phyloP scores from a whole-genome alignment of 2,329 filamentous ascomycete genomes.

The Exophiala sp. region DNA sequence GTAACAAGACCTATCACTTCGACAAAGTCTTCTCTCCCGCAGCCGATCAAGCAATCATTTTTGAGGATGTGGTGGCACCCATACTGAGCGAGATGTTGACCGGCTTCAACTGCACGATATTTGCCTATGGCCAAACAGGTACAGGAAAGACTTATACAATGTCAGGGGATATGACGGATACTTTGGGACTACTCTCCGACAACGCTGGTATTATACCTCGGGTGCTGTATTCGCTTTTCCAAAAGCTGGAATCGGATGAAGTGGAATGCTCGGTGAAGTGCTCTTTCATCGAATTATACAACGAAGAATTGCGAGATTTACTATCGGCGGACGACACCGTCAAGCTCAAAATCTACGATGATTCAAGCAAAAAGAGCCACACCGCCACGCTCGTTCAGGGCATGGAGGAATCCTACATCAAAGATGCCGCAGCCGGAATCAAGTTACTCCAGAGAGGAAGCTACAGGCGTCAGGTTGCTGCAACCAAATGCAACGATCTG shows the following conservation, averaged over 20 bases:
- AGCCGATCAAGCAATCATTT: constrained; percentile 88
- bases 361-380: constrained; percentile 78
- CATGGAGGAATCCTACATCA: constrained; percentile 95
- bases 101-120: constrained; percentile 97
- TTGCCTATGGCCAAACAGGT: constrained; percentile 95
- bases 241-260: constrained; percentile 70
- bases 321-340: constrained; percentile 72
- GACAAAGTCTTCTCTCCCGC: constrained; percentile 95
- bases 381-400: constrained; percentile 85
- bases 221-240: constrained; percentile 79
- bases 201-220: constrained; percentile 92
- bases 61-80: constrained; percentile 89
- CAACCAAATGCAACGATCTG: constrained; percentile 98
- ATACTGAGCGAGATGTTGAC: constrained; percentile 93
- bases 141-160: constrained; percentile 99
- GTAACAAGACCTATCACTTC: constrained; percentile 94
- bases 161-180: constrained; percentile 94
- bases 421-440: constrained; percentile 76
- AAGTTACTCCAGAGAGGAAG: constrained; percentile 83
- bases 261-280: constrained; percentile 88
- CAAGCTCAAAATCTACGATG: constrained; percentile 94
- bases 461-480: constrained; percentile 92
- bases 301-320: constrained; percentile 89
- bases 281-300: constrained; percentile 98
- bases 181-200: constrained; percentile 76